Base-by-base conservation (phyloP, 495 filamentous ascomycete genomes). In the Neurospora sp. region DNA sequence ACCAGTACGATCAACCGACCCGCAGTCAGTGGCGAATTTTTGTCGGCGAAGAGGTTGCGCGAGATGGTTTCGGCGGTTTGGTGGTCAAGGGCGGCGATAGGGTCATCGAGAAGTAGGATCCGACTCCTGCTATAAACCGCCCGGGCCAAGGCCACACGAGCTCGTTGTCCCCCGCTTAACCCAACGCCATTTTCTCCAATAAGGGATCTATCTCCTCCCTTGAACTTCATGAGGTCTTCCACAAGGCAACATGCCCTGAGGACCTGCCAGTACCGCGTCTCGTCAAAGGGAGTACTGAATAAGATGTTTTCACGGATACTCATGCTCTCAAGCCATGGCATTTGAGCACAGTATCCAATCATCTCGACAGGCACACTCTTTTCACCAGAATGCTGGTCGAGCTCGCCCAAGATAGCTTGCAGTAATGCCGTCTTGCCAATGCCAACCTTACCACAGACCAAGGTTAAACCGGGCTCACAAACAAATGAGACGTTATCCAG, bases 111-210 rank as follows among this genome's bases (percentile, higher is more conserved):
- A 5, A 99, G 85, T 76, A 98, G 92, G 72, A 98, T 89, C 78
- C 97, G 92, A 9, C 94, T 92, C 66, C 92, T 88, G 76, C 96
- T 93, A 79, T 99, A 99, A 1, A 99, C 91, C 71, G 96, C 96
- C 78, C 96, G 85, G 5, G 96, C 96, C 71, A 99, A 86, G 3
- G 94, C 96, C 74, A 99, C 86, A 27, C 96, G 89, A 48, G 96
- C 96, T 82, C 93, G 97, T 81, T 99, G 96, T 40, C 96, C 96
- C 44, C 96, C 96, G 4, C 94, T 97, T 12, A 99, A 88, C 1
- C 95, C 97, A 59, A 98, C 97, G 0, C 96, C 96, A 76, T 96
- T 91, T 81, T 99, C 96, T 69, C 96, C 96, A 72, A 99, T 96
- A 82, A 97, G 89, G 1, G 95, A 97, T 74, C 92, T 90, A 78